phyloP scores from a whole-genome alignment of 1,139 yeast species.

The Pichia sp. region DNA sequence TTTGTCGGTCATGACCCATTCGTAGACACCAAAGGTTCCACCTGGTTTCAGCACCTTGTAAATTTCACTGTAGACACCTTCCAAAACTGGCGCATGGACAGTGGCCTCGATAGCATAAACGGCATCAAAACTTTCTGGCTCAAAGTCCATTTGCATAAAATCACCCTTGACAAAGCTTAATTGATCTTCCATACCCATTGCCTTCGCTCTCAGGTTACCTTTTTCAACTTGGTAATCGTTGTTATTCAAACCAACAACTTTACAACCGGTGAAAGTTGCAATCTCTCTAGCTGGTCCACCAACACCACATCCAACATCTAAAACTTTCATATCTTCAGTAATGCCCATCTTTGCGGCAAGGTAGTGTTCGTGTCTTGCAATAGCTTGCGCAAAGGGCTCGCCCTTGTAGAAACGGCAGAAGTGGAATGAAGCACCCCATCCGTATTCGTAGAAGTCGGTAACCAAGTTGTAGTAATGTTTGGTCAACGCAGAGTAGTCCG shows the following conservation, averaged over 20 bases:
- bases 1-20: slow-evolving; percentile 96
- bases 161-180: slow-evolving; percentile 92
- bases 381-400: slow-evolving; percentile 90
- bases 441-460: slow-evolving; percentile 95
- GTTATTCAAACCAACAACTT: slow-evolving; percentile 87
- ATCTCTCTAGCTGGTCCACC: slow-evolving; percentile 99
- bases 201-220: slow-evolving; percentile 76
- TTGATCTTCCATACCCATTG: slow-evolving; percentile 62
- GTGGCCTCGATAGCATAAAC: slow-evolving; percentile 99
- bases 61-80: slow-evolving; percentile 93
- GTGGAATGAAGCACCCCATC: slow-evolving; percentile 99
- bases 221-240: slow-evolving; percentile 96
- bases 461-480: slow-evolving; percentile 96
- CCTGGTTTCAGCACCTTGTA: slow-evolving; percentile 96
- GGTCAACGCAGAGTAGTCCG: slow-evolving; percentile 84
- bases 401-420: slow-evolving; percentile 91
- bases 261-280: slow-evolving; percentile 82
- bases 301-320: slow-evolving; percentile 99
- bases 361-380: slow-evolving; percentile 96
- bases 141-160: slow-evolving; percentile 98
- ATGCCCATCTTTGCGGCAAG: slow-evolving; percentile 84
- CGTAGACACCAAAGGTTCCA: slow-evolving; percentile 95
- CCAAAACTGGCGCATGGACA: slow-evolving; percentile 94
- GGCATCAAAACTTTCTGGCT: slow-evolving; percentile 84
- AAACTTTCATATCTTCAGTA: slow-evolving; percentile 74